Base-by-base conservation (phyloP, 106 monocot genomes). In the Posidonia australis region DNA sequence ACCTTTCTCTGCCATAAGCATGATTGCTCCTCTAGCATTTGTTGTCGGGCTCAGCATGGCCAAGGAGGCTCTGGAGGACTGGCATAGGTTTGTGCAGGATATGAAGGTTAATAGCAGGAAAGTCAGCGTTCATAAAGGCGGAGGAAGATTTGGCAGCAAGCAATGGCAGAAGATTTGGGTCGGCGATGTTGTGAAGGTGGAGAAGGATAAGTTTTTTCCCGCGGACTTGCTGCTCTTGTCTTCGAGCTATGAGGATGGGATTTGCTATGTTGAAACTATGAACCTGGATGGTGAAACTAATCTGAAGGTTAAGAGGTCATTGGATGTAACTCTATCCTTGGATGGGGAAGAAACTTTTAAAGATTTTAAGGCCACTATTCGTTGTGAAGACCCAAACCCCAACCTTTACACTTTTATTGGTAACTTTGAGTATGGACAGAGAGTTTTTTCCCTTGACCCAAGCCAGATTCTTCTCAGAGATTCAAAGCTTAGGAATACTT, bases 221-320 rank as follows among this genome's bases (percentile, higher is more conserved):
- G 89, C 93, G 1, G 93, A 94, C 62, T 73, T 94, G 66, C 71
- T 94, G 21, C 49, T 94, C 6, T 62, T 94, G 45, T 94, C 93
- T 0, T 94, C 93, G 3, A 86, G 83, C 67, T 94, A 94, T 66
- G 93, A 84, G 13, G 93, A 94, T 69, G 89, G 85, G 5, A 89
- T 94, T 70, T 94, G 93, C 67, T 94, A 94, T 58, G 93, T 94
- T 10, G 93, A 94, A 76, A 94, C 94, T 4, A 94, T 94, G 93
- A 94, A 94, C 74, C 78, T 94, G 68, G 93, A 94, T 69, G 93
- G 93, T 4, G 93, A 94, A 63, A 94, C 89, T 16, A 94, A 94
- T 58, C 56, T 94, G 62, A 94, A 94, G 72, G 86, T 94, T 11
- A 94, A 94, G 74, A 82, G 94, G 54, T 84, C 89, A 30, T 65